These are phyloP conservation scores for Diplodia seriata DNA, from an alignment of 2,329 filamentous ascomycete species.

Conservation along the genomic window DNA sequence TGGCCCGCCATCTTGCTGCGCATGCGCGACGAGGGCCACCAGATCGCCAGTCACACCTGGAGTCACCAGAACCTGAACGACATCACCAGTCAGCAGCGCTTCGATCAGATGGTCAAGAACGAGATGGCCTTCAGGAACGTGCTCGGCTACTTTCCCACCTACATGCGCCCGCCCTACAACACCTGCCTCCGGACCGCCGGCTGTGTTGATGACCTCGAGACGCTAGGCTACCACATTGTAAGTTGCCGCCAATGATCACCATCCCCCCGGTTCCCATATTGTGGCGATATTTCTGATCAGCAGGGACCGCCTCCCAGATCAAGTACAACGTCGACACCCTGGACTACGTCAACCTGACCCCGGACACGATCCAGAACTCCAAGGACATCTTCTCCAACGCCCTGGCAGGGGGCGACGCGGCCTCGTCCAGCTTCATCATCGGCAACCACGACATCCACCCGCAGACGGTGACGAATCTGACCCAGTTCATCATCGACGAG, in stretches of 20 bases:
- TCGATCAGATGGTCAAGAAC: slow-evolving; percentile 57
- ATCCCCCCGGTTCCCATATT: no score
- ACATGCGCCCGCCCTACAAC: slow-evolving; percentile 60
- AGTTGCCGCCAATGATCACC: slow-evolving; percentile 17
- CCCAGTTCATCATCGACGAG: slow-evolving; percentile 51
- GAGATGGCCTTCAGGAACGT: slow-evolving; percentile 59
- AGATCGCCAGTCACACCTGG: slow-evolving; percentile 60
- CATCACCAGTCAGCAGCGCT: slow-evolving; percentile 45
- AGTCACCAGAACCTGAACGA: slow-evolving; percentile 52
- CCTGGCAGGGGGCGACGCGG: background rate
- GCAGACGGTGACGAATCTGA: slow-evolving; percentile 57
- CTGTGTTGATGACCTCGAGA: slow-evolving; percentile 48
- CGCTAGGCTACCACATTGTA: slow-evolving; percentile 57
- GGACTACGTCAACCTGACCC: slow-evolving; percentile 37
- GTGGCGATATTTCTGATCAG: background rate
- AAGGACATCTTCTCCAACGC: slow-evolving; percentile 16
- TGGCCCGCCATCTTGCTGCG: slow-evolving; percentile 53
- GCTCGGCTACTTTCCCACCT: slow-evolving; percentile 56
- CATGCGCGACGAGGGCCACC: slow-evolving; percentile 59
- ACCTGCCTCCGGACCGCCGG: slow-evolving; percentile 40
- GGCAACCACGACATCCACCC: slow-evolving; percentile 61
- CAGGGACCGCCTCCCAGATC: slow-evolving; percentile 36
- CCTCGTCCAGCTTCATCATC: background rate
- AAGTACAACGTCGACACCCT: slow-evolving; percentile 41
- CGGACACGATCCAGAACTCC: slow-evolving; percentile 28